Base-by-base conservation (phyloP, 306 rosid genomes). In the Ammopiptanthus mongolicus region DNA sequence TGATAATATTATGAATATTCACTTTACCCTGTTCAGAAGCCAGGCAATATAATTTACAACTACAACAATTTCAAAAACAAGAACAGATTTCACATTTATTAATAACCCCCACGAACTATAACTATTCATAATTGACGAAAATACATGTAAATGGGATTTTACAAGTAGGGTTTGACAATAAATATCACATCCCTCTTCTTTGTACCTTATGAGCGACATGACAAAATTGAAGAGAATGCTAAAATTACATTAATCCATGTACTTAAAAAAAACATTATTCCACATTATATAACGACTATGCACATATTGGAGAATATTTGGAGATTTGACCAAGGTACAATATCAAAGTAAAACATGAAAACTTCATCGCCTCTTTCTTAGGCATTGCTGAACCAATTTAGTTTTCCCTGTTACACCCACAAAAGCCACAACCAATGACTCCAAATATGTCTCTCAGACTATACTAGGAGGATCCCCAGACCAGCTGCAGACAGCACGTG, bases 391-490 rank as follows among this genome's bases (percentile, higher is more conserved):
- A 79, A 68, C 46, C 31, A 39, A 22, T 58, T 55, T 72, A 25
- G 56, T 28, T 78, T 15, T 59, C 33, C 76, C 78, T 80, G 73
- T 12, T 25, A 71, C 74, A 69, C 41, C 59, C 50, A 33, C 46
- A 53, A 58, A 74, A 70, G 59, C 2, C 65, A 47, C 42, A 51
- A 57, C 17, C 14, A 76, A 65, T 11, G n/a, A 19, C 67, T 55
- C 61, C 42, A 18, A 37, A 48, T 17, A 15, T 58, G 36, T 34
- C 50, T 51, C 52, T 90, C 93, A 92, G 69, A 95, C 98, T 67
- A 95, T 95, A 75, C 99, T 95, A 37, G 99, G 99, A 21, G 96
- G 89, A 66, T 95, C 97, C 25, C 99, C 99, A 0, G 81, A 82
- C 99, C 99, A 95, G 57, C 81, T 86, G 86, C 97, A 95, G 65